Evolutionary conservation across 768 basidiomycete species (phyloP).

Genomic region (Tricholoma hemisulphureum): DNA sequence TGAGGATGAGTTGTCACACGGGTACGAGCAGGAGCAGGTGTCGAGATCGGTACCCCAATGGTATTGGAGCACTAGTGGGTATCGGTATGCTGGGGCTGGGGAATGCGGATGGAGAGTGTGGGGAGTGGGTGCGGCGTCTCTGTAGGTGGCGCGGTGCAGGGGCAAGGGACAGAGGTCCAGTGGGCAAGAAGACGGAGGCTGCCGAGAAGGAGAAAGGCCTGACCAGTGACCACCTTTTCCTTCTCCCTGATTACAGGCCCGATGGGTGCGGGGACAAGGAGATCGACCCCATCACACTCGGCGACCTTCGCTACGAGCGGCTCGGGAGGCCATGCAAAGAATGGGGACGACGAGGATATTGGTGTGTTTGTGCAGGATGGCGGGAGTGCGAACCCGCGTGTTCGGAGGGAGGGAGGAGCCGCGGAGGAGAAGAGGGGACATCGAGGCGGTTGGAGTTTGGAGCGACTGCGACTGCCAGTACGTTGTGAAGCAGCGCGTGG

Average conservation of each 20-base stretch:
- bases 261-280: neutral
- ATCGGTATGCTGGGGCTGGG: constrained; percentile 54
- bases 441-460: too few relatives aligned
- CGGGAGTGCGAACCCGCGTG: constrained; percentile 65
- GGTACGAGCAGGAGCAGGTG: neutral
- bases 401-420: constrained; percentile 33
- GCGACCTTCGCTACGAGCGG: neutral
- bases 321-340: constrained; percentile 8
- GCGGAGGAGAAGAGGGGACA: constrained; percentile 12
- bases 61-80: constrained; percentile 77
- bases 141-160: constrained; percentile 12
- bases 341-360: constrained; percentile 74
- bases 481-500: too few relatives aligned
- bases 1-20: neutral
- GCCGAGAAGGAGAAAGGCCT: neutral
- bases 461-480: too few relatives aligned
- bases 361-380: constrained; percentile 78
- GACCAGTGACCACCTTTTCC: constrained; percentile 1
- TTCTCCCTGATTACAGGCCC: neutral
- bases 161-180: constrained; percentile 17
- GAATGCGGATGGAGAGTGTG: constrained; percentile 34
- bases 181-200: neutral
- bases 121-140: constrained; percentile 21
- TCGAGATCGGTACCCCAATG: constrained; percentile 23
- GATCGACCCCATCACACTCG: neutral